Conservation (phyloP, 371 early-diverging fungal species). For the Saksenaea vasiformis region DNA sequence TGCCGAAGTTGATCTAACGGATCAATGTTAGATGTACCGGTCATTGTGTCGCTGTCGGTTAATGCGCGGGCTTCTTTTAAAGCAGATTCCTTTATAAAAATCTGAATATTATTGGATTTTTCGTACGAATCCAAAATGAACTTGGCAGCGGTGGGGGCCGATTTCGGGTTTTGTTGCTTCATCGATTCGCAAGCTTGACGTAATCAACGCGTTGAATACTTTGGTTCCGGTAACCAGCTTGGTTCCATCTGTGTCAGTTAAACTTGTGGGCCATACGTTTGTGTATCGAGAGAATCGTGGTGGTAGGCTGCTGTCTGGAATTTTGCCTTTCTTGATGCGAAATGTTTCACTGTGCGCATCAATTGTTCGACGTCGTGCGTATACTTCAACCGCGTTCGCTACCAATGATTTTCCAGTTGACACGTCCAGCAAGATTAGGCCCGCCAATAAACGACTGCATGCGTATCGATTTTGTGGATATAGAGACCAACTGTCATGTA, state of each 20-base stretch:
- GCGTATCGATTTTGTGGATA: conserved; percentile 16
- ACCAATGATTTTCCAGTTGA: conserved; percentile 17
- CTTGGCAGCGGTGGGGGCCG: not conserved
- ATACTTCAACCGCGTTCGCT: conserved; percentile 29
- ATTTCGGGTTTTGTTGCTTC: not conserved
- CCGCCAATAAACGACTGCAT: conserved; percentile 16
- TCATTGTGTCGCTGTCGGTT: not conserved
- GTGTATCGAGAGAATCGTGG: not conserved
- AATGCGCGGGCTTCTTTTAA: not conserved
- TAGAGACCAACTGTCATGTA: not conserved
- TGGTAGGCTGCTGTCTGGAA: not conserved
- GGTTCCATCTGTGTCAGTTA: not conserved
- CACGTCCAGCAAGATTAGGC: conserved; percentile 13
- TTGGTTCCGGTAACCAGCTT: conserved; percentile 12
- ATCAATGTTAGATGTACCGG: not conserved
- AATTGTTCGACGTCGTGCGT: conserved; percentile 9
- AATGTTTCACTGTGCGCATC: conserved; percentile 4
- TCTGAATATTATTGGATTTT: not conserved
- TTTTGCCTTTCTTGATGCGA: too few relatives aligned
- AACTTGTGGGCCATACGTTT: not conserved
- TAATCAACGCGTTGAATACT: conserved; percentile 7
- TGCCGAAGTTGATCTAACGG: not conserved
- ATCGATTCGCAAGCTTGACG: conserved; percentile 12
- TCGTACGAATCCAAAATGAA: not conserved
- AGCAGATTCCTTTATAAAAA: not conserved